Conservation (phyloP, 305 asterid genomes). For the Fraxinus angustifolia region DNA sequence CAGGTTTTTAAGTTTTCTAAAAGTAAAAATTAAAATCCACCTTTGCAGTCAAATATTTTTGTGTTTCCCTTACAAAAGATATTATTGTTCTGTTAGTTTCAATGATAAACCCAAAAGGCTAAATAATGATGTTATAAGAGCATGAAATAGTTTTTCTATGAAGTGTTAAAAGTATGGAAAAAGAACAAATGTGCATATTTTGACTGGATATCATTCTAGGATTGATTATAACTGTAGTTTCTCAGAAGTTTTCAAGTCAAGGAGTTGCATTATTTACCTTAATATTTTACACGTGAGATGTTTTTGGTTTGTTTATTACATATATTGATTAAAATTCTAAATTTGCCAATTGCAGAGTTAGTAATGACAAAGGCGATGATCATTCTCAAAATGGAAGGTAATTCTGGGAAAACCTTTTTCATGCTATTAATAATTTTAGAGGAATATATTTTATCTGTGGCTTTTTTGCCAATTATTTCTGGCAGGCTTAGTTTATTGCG, state of each 20-base stretch:
- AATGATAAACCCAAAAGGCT: background rate
- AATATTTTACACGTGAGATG: background rate
- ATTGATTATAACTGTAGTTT: background rate
- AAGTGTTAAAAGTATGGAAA: background rate
- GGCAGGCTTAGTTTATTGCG: constrained; percentile 4
- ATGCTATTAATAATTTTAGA: constrained; percentile 1
- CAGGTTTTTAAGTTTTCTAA: constrained; percentile 47
- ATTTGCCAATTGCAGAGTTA: background rate
- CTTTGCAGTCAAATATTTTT: constrained; percentile 1
- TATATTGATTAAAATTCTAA: background rate
- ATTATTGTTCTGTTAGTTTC: background rate
- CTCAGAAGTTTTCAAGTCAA: background rate
- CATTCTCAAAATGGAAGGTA: constrained; percentile 88
- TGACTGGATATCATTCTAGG: background rate
- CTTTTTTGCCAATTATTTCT: background rate
- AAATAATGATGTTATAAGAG: background rate
- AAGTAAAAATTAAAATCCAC: constrained; percentile 3
- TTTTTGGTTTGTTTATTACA: background rate
- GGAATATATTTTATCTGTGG: constrained; percentile 2
- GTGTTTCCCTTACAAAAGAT: background rate
- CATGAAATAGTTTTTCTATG: background rate
- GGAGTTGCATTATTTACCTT: background rate
- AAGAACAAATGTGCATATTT: background rate
- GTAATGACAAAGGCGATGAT: constrained; percentile 50
- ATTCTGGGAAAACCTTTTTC: constrained; percentile 10